Evolutionary conservation across 257 asterid species (phyloP).

Genomic region (Mentha longifolia): DNA sequence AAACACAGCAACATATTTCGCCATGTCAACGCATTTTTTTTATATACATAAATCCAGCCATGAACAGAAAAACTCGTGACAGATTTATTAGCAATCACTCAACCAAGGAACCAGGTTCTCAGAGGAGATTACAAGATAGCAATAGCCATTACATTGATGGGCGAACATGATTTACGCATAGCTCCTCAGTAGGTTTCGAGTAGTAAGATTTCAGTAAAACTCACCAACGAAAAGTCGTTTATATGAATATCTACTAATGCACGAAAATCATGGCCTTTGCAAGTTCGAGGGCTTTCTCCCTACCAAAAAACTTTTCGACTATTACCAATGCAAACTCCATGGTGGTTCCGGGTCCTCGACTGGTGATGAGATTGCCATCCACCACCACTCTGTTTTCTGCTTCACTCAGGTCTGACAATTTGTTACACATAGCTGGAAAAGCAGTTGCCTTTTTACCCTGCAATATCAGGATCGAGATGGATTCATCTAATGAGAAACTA

Average conservation of each 20-base stretch:
- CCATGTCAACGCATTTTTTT: too few relatives aligned
- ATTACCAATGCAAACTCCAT: conserved; percentile 86
- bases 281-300: conserved; percentile 62
- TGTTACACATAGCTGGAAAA: conserved; percentile 83
- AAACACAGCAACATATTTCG: too few relatives aligned
- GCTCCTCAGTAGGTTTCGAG: background rate
- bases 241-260: conserved; percentile 29
- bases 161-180: background rate
- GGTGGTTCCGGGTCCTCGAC: conserved; percentile 95
- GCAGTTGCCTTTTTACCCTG: conserved; percentile 98
- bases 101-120: background rate
- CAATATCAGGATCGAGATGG: background rate
- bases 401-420: conserved; percentile 73
- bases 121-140: background rate
- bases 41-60: too few relatives aligned
- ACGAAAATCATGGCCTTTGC: conserved; percentile 75
- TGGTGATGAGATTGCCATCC: conserved; percentile 88
- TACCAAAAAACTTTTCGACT: conserved; percentile 71
- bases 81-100: conserved; percentile 8
- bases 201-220: conserved; percentile 22
- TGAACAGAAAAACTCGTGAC: background rate
- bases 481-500: background rate
- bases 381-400: conserved; percentile 81
- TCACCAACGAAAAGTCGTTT: background rate
- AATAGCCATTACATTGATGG: background rate